Evolutionary conservation across 2,329 filamentous ascomycete species (phyloP).

Genomic region (Alternaria sp.): DNA sequence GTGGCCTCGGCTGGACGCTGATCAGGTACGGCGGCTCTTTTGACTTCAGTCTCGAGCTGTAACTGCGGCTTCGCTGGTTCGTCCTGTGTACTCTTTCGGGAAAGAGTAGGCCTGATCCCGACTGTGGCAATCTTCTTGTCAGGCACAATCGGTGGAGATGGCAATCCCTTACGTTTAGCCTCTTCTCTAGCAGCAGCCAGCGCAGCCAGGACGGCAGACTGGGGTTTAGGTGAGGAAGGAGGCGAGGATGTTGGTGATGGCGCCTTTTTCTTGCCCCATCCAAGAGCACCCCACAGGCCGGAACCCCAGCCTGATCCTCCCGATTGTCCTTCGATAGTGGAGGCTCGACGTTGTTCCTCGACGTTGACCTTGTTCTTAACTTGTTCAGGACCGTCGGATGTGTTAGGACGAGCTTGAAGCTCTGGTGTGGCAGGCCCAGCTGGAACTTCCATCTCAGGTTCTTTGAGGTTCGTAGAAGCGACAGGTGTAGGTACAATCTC

Average conservation of each 20-base stretch:
- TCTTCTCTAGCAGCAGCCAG: conserved; percentile 17
- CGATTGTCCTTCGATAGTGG: conserved; percentile 17
- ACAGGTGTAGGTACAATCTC: background rate
- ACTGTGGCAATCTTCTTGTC: conserved; percentile 15
- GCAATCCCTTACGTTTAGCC: conserved; percentile 10
- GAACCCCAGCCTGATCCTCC: conserved; percentile 35
- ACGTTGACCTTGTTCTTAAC: conserved; percentile 1
- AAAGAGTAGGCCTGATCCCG: background rate
- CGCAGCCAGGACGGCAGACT: conserved; percentile 18
- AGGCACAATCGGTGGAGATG: background rate
- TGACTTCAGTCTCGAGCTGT: conserved; percentile 9
- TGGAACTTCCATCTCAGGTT: conserved; percentile 1
- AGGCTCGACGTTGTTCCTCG: conserved; percentile 12
- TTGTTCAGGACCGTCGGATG: conserved; percentile 9
- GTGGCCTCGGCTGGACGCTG: background rate
- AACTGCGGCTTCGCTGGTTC: conserved; percentile 9
- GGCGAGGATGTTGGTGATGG: conserved; percentile 22
- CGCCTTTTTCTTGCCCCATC: conserved; percentile 45
- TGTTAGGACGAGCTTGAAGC: conserved; percentile 8
- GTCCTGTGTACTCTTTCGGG: background rate
- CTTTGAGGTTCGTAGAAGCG: background rate
- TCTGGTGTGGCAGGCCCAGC: conserved; percentile 3
- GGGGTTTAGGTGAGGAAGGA: conserved; percentile 15
- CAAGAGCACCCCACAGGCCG: conserved; percentile 41
- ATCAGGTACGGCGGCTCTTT: background rate